Evolutionary conservation across 73 alveolate species (phyloP).

Genomic region (Blepharisma stoltei): DNA sequence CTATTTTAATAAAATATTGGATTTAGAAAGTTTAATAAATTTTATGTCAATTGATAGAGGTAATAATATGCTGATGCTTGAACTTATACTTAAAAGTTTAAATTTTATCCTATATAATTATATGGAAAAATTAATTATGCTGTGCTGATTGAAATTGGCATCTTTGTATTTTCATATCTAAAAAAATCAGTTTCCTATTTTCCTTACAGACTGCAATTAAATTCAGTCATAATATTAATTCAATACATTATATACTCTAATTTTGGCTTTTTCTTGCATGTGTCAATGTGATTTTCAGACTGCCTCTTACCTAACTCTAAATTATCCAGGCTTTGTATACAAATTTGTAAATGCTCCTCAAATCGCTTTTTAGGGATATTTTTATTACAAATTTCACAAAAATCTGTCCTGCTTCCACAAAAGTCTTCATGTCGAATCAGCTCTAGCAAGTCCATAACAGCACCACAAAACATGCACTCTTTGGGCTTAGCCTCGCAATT

Average conservation of each 20-base stretch:
- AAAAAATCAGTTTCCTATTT: too few relatives aligned
- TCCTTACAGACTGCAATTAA: too few relatives aligned
- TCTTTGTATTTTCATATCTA: neutral
- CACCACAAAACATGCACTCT: neutral
- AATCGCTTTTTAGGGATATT: neutral
- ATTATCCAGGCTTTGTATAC: neutral
- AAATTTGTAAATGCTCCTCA: slow-evolving; percentile 2
- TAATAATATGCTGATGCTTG: too few relatives aligned
- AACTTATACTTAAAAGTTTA: too few relatives aligned
- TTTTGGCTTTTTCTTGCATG: neutral
- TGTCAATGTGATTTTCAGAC: neutral
- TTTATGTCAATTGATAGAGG: too few relatives aligned
- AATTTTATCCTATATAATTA: too few relatives aligned
- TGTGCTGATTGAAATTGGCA: neutral
- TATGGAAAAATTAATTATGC: neutral
- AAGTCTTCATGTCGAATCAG: slow-evolving; percentile 4
- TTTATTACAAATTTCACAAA: neutral
- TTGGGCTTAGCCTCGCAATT: neutral
- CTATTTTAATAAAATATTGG: too few relatives aligned
- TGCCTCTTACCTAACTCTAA: neutral
- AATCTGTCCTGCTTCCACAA: slow-evolving; percentile 20
- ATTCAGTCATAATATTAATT: too few relatives aligned
- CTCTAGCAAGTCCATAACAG: neutral
- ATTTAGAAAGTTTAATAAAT: too few relatives aligned
- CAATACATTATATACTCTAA: too few relatives aligned